These are phyloP conservation scores for Pythium pyrilobum DNA, from an alignment of 352 stramenopile species.

Conservation along the genomic window DNA sequence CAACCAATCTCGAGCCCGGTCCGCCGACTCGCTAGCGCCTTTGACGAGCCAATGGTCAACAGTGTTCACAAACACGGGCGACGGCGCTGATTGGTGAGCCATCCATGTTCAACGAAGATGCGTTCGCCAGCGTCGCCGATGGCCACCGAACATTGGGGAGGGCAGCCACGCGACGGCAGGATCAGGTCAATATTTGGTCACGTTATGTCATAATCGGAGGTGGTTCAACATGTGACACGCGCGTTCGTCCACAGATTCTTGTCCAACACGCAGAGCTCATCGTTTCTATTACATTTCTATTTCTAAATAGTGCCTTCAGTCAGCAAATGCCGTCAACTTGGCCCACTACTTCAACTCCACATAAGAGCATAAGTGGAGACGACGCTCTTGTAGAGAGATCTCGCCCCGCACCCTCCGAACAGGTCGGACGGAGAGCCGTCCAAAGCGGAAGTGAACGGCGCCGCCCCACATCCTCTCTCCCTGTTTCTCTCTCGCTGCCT, in stretches of 20 bases:
- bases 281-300: slow-evolving; percentile 19
- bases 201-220: not conserved
- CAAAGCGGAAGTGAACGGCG: too few relatives aligned
- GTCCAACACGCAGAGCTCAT: slow-evolving; percentile 10
- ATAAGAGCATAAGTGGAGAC: slow-evolving; percentile 18
- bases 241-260: slow-evolving; percentile 21
- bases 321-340: not conserved
- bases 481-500: not conserved
- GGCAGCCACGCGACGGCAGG: not conserved
- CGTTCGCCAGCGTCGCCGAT: not conserved
- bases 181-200: not conserved
- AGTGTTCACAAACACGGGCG: not conserved
- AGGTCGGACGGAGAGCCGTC: too few relatives aligned
- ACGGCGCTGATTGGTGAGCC: not conserved
- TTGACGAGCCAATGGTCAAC: not conserved
- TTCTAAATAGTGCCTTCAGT: slow-evolving; percentile 4
- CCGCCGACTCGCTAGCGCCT: not conserved
- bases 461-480: not conserved
- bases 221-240: slow-evolving; percentile 7
- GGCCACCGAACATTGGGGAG: slow-evolving; percentile 1
- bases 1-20: too few relatives aligned
- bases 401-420: not conserved
- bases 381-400: slow-evolving; percentile 15
- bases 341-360: slow-evolving; percentile 22
- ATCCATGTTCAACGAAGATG: slow-evolving; percentile 5